These are phyloP conservation scores for Lepidium campestre DNA, from an alignment of 441 rosid species.

Conservation along the genomic window DNA sequence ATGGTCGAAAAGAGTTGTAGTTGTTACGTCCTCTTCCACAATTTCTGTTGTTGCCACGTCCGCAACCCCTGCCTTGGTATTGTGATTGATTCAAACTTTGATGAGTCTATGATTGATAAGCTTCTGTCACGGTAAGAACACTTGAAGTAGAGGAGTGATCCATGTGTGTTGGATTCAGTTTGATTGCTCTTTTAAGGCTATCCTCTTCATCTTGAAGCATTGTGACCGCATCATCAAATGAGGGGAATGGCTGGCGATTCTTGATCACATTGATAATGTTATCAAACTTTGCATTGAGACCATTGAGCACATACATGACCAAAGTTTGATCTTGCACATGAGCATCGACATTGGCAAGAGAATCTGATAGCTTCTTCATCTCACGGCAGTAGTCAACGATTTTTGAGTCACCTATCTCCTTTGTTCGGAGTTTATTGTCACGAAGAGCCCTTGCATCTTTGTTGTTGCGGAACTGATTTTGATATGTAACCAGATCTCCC, in stretches of 20 bases:
- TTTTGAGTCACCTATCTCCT: neutral
- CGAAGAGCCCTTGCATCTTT: neutral
- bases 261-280: no score
- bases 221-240: neutral
- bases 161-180: neutral
- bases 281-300: neutral
- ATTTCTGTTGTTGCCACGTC: no score
- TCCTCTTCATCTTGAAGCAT: neutral
- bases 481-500: no score
- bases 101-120: no score
- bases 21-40: accelerated
- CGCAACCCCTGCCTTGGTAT: no score
- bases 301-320: neutral
- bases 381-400: neutral
- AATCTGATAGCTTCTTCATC: neutral
- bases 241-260: neutral
- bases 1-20: no score
- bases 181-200: neutral
- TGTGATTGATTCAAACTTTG: no score
- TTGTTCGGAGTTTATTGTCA: neutral
- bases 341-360: neutral
- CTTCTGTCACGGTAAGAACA: neutral
- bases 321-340: neutral
- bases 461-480: neutral
- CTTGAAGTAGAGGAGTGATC: neutral